Conservation (phyloP, 768 basidiomycete genomes). For the Daedaleopsis nitida region DNA sequence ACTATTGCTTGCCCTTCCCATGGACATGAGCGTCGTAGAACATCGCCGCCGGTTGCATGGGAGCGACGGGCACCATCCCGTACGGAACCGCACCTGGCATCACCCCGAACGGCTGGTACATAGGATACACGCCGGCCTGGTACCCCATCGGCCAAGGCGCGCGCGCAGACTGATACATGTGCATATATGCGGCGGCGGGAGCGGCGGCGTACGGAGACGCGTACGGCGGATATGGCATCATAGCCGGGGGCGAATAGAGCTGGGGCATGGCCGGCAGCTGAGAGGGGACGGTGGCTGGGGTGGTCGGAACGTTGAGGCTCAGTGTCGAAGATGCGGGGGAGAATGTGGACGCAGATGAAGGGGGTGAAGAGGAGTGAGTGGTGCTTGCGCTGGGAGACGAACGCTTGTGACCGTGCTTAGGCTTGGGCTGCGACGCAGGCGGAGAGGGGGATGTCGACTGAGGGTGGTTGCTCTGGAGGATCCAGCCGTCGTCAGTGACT, state of each 20-base stretch:
- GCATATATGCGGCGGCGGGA: conserved; percentile 12
- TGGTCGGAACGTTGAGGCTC: conserved; percentile 1
- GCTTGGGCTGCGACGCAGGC: conserved; percentile 5
- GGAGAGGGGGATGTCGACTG: background rate
- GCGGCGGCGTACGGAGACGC: conserved; percentile 4
- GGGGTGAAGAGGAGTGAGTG: conserved; percentile 2
- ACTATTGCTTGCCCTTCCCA: conserved; percentile 9
- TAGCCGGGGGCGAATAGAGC: background rate
- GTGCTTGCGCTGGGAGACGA: conserved; percentile 24
- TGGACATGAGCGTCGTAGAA: conserved; percentile 1
- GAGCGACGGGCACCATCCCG: conserved; percentile 16
- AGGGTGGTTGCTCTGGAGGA: conserved; percentile 11
- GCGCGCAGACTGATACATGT: conserved; percentile 15
- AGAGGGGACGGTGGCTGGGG: background rate
- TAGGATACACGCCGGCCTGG: conserved; percentile 16
- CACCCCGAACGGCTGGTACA: conserved; percentile 16
- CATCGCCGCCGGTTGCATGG: conserved; percentile 4
- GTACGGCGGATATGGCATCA: conserved; percentile 10
- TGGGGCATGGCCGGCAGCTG: background rate
- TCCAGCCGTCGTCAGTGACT: conserved; percentile 28
- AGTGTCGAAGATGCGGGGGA: conserved; percentile 8
- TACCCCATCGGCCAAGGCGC: conserved; percentile 17
- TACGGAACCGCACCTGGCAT: conserved; percentile 11
- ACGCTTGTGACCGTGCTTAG: conserved; percentile 22
- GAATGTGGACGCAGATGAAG: conserved; percentile 5